Base-by-base conservation (phyloP, 768 basidiomycete species). In the Suillus clintonianus region DNA sequence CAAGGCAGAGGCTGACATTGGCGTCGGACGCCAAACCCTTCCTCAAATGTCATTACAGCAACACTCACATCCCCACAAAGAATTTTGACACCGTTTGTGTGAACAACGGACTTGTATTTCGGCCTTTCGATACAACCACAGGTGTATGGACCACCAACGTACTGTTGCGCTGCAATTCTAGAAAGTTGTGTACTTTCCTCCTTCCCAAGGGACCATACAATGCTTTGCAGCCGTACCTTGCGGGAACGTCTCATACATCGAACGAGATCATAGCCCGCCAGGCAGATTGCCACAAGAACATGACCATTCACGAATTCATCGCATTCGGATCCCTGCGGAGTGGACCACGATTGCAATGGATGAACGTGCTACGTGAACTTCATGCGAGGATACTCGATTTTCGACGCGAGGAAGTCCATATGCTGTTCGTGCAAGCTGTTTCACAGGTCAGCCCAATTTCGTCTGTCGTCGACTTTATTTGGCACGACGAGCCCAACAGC, bases 331-430 rank as follows among this genome's bases (percentile, higher is more conserved):
- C 76, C 56, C 64, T 86, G 41, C 82, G 86, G 6, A 76, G 80
- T 42, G 84, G 85, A 0, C 62, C 73, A 0, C 69, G 62, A 2
- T 65, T 86, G 0, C 85, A 86, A 56, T 85, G 84, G 85, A 69
- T 79, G 43, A 86, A 86, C 62, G 79, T 86, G 43, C 62, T 77
- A 14, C 77, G 80, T n/a, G 83, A 83, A 64, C 65, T 86, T n/a
- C 74, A 75, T 8, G 74, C 74, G 8, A 72, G 76, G 24, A 66
- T 67, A 0, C 65, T 87, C 61, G 77, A 74, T 10, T 80, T 87
- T 61, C 70, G 74, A 27, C 62, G 67, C 8, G 72, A 74, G 0
- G 80, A 79, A 19, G 80, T 86, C 0, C 76, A 83, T 62, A 60
- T 74, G 0, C 72, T 86, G 0, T 27, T 86, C 1, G 72, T 68